Base-by-base conservation (phyloP, 208 protist species). In the Entamoeba histolytica region DNA sequence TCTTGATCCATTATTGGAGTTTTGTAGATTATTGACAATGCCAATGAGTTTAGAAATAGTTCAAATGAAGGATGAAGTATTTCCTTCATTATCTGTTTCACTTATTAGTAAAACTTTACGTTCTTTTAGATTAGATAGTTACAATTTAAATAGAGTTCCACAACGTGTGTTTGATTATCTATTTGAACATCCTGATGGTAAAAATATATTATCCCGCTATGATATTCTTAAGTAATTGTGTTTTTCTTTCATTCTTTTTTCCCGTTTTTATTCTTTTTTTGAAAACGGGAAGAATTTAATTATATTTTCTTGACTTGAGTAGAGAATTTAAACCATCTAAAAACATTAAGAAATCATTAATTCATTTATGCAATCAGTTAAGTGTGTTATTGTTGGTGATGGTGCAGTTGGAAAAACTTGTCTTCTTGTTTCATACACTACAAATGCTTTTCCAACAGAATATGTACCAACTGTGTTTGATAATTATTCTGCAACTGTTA, bases 401-500 rank as follows among this genome's bases (percentile, higher is more conserved):
- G 94, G 94, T 23, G 94, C 92, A 19, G 94, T 87, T 15, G 94
- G 94, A 78, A 94, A 94, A 44, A 94, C 94, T n/a, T 94, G 78
- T 92, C 14, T 94, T 39, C 49, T 94, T 3, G 28, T 49, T 17
- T 47, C 28, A n/a, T 94, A 94, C 49, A 91, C 78, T 39, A 87
- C 49, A 10, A 94, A 94, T 78, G 50, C 28, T 10, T 94, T 94
- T 44, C 92, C 92, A 23, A 50, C 12, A 35, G 57, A 94, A 91
- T 94, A 94, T 28, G 28, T 92, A 47, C 92, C 93, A 49, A 95
- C 95, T 17, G 93, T 95, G 4, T 96, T 96, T 93, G 94, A 96
- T 49, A 96, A 95, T 61, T 95, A 95, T 49, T 49, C 23, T 39
- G 44, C 94, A 31, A 61, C 93, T 19, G 92, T 95, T 14, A 47